Evolutionary conservation across 1,139 yeast species (phyloP), one percentile per base, ranked within the genome.

Genomic region (Scheffersomyces cryptocercus): DNA sequence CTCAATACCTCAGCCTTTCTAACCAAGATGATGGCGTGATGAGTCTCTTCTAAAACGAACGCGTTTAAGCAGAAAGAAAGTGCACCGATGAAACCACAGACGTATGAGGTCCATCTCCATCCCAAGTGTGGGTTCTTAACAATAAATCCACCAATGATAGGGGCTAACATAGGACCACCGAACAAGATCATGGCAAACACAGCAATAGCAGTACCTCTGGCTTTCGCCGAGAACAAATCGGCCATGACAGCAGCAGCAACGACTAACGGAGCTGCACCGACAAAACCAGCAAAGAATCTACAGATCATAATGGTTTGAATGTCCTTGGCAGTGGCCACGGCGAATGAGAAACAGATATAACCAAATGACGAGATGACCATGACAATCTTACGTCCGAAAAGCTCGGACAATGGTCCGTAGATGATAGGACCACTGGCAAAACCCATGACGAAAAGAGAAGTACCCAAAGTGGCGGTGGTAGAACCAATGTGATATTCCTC

Each of bases 221-320:
- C 54, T 26, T 62, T 62, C 45, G 82, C 79, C 48, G 75, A 76
- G 58, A 80, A 87, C 70, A 87, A 72, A 59, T 88, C 96, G 4
- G 93, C 84, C 72, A 87, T 82, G 0, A 87, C 78, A 28, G 95
- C 95, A 20, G 95, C 95, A 7, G 86, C 90, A 33, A 86, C 88
- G 14, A 87, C 93, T 58, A 88, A 63, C 0, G 95, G 87, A 7
- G 93, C 88, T 13, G 93, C 88, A 48, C 95, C 95, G 43, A 83
- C 64, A 52, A 82, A 74, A 34, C 95, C 95, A 30, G 82, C 81
- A 59, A 88, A 84, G 62, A 86, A 88, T 48, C 96, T 76, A 61
- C 88, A 79, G 36, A 88, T 64, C 70, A 88, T 63, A 46, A 87
- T 68, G 0, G 95, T 82, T 61, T 88, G 95, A 29, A 86, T 51